These are phyloP conservation scores for Corynascus novoguineensis DNA, from an alignment of 495 filamentous ascomycete genomes.

Conservation along the genomic window DNA sequence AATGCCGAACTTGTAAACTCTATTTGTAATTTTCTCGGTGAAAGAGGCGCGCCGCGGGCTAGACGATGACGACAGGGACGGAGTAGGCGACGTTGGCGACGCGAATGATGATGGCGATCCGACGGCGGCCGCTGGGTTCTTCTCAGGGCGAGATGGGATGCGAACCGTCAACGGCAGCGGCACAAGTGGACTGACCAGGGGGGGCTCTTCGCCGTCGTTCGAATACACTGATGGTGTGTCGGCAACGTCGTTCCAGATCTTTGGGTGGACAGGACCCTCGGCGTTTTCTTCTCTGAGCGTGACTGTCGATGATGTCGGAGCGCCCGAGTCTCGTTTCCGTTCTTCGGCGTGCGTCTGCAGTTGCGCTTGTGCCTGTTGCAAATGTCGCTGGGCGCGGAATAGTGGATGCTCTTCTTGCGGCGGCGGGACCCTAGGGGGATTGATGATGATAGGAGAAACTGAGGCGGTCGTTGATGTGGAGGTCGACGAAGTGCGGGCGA, in stretches of 20 bases:
- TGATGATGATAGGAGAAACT: slow-evolving; percentile 29
- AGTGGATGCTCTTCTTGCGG: slow-evolving; percentile 45
- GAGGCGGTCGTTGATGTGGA: slow-evolving; percentile 6
- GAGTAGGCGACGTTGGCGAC: no score
- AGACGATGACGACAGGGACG: no score
- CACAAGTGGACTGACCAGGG: slow-evolving; percentile 9
- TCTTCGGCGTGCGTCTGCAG: slow-evolving; percentile 21
- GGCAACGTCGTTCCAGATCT: slow-evolving; percentile 28
- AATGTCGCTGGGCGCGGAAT: slow-evolving; percentile 34
- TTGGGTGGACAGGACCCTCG: slow-evolving; percentile 34
- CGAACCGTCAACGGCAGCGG: slow-evolving; percentile 28
- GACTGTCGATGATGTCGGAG: slow-evolving; percentile 44
- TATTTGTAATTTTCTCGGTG: slow-evolving; percentile 29
- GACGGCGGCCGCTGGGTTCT: not conserved
- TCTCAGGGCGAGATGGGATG: slow-evolving; percentile 3
- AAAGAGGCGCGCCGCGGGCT: slow-evolving; percentile 18
- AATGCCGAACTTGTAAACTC: slow-evolving; percentile 40
- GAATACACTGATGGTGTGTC: slow-evolving; percentile 23
- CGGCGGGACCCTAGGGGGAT: slow-evolving; percentile 37
- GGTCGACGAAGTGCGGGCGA: slow-evolving; percentile 27
- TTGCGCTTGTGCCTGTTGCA: not conserved
- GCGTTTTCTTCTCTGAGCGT: slow-evolving; percentile 43
- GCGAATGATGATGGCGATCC: slow-evolving; percentile 14
- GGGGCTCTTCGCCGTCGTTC: slow-evolving; percentile 12
- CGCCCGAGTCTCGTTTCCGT: slow-evolving; percentile 50